Conservation (phyloP, 192 early-diverging fungal genomes). For the Jimgerdemannia flammicorona region DNA sequence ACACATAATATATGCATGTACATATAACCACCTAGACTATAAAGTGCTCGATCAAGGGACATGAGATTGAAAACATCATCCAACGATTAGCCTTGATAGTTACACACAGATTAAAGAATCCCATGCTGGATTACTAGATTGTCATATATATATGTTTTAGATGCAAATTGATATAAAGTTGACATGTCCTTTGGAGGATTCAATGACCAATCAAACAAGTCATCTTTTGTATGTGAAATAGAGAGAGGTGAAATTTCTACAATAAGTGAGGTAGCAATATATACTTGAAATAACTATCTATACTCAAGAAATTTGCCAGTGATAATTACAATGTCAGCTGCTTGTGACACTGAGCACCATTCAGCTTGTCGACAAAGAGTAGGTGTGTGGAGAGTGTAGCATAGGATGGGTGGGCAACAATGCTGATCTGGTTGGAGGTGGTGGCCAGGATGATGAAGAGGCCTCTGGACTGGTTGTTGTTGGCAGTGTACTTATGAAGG, state of each 20-base stretch:
- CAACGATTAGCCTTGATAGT: too few relatives aligned
- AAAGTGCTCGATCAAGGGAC: too few relatives aligned
- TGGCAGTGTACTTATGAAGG: not conserved
- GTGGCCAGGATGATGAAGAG: constrained; percentile 14
- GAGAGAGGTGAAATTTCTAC: not conserved
- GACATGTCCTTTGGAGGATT: too few relatives aligned
- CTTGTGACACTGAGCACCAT: constrained; percentile 21
- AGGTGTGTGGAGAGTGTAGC: not conserved
- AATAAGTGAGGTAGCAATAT: not conserved
- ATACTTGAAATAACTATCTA: not conserved
- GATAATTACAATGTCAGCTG: constrained; percentile 9
- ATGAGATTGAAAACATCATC: too few relatives aligned
- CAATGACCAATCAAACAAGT: too few relatives aligned
- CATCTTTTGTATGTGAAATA: too few relatives aligned
- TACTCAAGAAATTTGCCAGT: not conserved
- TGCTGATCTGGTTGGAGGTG: not conserved
- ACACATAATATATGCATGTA: too few relatives aligned
- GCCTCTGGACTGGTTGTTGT: not conserved
- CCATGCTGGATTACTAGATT: too few relatives aligned
- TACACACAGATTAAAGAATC: too few relatives aligned
- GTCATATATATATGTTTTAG: too few relatives aligned
- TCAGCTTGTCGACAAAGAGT: constrained; percentile 20
- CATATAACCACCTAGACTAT: too few relatives aligned
- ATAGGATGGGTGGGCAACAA: not conserved
- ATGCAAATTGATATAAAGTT: too few relatives aligned